Evolutionary conservation across 441 rosid species (phyloP), one percentile per base, ranked within the genome.

Genomic region (Pelargonium cotyledonis): DNA sequence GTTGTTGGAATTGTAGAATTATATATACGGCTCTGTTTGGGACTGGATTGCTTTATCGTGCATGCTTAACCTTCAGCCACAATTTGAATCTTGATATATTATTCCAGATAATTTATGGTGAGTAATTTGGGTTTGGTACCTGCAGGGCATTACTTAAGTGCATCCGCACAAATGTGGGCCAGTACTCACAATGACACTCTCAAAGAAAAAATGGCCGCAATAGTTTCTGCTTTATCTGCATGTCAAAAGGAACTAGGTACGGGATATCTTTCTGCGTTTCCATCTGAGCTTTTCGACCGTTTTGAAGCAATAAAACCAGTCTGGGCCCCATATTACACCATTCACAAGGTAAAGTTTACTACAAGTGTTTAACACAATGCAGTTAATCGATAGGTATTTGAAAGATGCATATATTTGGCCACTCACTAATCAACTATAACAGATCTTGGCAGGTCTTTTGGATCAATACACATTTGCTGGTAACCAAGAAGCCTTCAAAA

Each of bases 291-390:
- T n/a, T 95, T 91, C 69, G 97, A 95, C 68, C 89, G 96, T 12
- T 85, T 88, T 49, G 96, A 95, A 77, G 95, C 89, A 71, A 46
- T 95, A 72, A 76, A 75, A 51, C 90, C 92, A 57, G 97, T 95
- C 2, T 95, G 97, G 97, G 99, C 99, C 79, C 97, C 99, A 14
- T 95, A 91, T 77, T 91, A 95, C 73, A 95, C 99, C 60, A 89
- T 95, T 71, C 97, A 95, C 85, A 95, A 95, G 95, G 97, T 90
- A 65, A 70, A 29, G 12, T 58, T 44, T 65, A 35, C 41, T 46
- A 60, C 62, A 6, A 40, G 23, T 64, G 18, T 53, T 16, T 44
- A 26, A 23, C 26, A 1, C 11, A 23, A 35, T 19, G 64, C 44
- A 47, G 31, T 43, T 40, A 16, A 44, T 47, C 12, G 21, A 38